These are phyloP conservation scores for Phaffia australis DNA, from an alignment of 768 basidiomycete species.

Conservation along the genomic window DNA sequence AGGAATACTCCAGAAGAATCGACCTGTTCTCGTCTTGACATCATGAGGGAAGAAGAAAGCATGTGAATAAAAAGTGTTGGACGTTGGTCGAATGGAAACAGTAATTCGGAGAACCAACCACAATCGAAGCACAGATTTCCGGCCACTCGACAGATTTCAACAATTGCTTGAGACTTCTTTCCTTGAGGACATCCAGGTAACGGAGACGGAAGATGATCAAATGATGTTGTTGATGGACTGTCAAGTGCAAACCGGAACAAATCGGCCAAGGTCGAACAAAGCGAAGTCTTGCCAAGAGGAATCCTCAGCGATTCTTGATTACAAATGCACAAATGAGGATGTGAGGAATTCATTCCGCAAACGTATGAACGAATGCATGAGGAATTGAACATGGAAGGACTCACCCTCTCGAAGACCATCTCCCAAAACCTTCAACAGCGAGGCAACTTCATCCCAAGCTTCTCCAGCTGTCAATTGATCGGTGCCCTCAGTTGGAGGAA, in stretches of 20 bases:
- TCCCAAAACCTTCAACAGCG: slow-evolving; percentile 4
- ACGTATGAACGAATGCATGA: background rate
- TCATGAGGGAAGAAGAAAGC: background rate
- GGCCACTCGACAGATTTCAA: slow-evolving; percentile 18
- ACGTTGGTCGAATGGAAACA: background rate
- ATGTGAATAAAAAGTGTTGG: background rate
- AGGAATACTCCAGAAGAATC: slow-evolving; percentile 5
- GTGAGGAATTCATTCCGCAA: no score
- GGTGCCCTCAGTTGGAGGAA: background rate
- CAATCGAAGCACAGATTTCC: slow-evolving; percentile 24
- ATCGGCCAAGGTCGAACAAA: slow-evolving; percentile 16
- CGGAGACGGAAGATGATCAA: background rate
- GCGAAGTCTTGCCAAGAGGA: slow-evolving; percentile 12
- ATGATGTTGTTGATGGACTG: background rate
- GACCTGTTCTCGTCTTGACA: slow-evolving; percentile 12
- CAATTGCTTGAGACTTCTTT: slow-evolving; percentile 5
- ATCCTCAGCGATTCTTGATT: slow-evolving; percentile 11
- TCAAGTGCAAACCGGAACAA: slow-evolving; percentile 15
- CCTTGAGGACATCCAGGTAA: background rate
- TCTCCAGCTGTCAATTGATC: slow-evolving; percentile 6
- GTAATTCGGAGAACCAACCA: slow-evolving; percentile 7
- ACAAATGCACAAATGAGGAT: background rate
- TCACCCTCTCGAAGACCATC: slow-evolving; percentile 22
- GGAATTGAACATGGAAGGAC: background rate
- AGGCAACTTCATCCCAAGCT: slow-evolving; percentile 14